These are phyloP conservation scores for Passiflora organensis DNA, from an alignment of 345 rosid genomes.

Conservation along the genomic window DNA sequence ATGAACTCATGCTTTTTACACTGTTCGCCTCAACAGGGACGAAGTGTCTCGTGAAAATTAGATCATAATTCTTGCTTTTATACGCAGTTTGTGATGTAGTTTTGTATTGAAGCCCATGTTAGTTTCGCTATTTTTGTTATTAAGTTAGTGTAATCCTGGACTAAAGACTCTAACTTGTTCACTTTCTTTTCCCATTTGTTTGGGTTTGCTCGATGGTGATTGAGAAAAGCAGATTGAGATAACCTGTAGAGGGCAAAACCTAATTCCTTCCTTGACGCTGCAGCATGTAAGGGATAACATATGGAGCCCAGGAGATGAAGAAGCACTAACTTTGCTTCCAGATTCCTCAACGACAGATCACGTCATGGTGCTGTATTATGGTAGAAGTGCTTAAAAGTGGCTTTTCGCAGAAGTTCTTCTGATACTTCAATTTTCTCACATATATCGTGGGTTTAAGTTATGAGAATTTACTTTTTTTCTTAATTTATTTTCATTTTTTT, in stretches of 20 bases:
- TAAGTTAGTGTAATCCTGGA: too few species aligned
- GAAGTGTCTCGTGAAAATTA: background rate
- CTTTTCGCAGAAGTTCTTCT: too few species aligned
- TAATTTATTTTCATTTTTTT: slow-evolving; percentile 3
- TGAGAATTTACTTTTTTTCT: background rate
- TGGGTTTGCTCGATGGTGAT: background rate
- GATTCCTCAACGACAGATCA: slow-evolving; percentile 59
- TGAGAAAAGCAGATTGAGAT: slow-evolving; percentile 66
- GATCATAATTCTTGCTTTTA: background rate
- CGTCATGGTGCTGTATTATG: slow-evolving; percentile 87
- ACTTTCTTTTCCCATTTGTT: too few species aligned
- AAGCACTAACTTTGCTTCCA: slow-evolving; percentile 48
- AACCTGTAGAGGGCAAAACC: slow-evolving; percentile 86
- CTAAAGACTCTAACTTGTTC: too few species aligned
- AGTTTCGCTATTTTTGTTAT: too few species aligned
- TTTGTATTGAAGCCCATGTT: background rate
- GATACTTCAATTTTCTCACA: slow-evolving; percentile 10
- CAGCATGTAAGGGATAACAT: slow-evolving; percentile 88
- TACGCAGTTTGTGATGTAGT: too few species aligned
- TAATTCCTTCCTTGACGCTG: slow-evolving; percentile 68
- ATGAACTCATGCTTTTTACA: background rate
- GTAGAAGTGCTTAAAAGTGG: slow-evolving; percentile 38
- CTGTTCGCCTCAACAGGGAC: slow-evolving; percentile 5
- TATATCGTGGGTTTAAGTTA: too few species aligned
- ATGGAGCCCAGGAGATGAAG: slow-evolving; percentile 64